A percentile compares a stretch with the other conserved stretches of the same genome.
phyloP scores from a whole-genome alignment of 305 asterid genomes.

The Galium porrigens region DNA sequence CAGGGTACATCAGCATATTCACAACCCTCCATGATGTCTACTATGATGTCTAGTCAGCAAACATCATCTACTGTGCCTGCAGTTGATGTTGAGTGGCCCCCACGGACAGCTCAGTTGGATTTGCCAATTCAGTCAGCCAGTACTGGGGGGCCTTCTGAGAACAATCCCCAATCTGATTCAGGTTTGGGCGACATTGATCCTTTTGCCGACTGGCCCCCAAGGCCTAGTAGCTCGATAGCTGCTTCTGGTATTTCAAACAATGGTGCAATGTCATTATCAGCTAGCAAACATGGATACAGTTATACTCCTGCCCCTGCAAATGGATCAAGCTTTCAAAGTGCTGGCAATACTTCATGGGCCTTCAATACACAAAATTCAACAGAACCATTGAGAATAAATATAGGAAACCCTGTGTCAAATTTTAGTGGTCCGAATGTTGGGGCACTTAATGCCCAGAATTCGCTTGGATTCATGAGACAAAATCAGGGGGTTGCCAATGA shows the following conservation, averaged over 20 bases:
- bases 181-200: conserved; percentile 70
- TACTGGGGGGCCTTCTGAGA: conserved; percentile 28
- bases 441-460: conserved; percentile 30
- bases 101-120: conserved; percentile 35
- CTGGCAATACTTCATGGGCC: conserved; percentile 40
- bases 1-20: conserved; percentile 27
- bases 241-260: conserved; percentile 37
- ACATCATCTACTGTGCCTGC: conserved; percentile 60
- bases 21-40: conserved; percentile 25
- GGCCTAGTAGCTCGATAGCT: conserved; percentile 36
- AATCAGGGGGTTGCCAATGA: conserved; percentile 33
- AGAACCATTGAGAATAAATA: conserved; percentile 35
- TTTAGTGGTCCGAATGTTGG: conserved; percentile 23
- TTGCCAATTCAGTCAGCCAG: conserved; percentile 27
- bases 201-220: conserved; percentile 91
- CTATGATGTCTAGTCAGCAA: conserved; percentile 43
- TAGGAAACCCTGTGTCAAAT: conserved; percentile 31
- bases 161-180: conserved; percentile 29
- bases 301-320: conserved; percentile 26
- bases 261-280: conserved; percentile 27
- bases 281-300: conserved; percentile 24
- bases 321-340: conserved; percentile 37
- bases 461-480: conserved; percentile 55
- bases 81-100: conserved; percentile 96
- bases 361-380: conserved; percentile 25